A percentile compares a stretch with the other conserved stretches of the same genome.
phyloP scores from a whole-genome alignment of 1,284 basidiomycete species.

The Agroathelia rolfsii region DNA sequence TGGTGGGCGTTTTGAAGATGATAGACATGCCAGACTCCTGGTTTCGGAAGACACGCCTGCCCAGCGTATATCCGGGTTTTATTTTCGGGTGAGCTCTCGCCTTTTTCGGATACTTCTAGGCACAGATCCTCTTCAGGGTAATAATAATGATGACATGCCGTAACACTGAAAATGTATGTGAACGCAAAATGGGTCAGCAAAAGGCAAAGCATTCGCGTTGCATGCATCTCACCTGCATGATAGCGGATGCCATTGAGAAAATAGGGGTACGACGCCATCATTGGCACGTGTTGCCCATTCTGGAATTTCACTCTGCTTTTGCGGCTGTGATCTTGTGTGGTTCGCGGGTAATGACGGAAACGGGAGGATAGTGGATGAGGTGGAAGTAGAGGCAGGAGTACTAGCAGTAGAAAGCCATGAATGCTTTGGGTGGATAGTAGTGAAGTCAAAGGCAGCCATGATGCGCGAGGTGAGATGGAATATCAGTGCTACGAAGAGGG shows the following conservation, averaged over 20 bases:
- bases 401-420: too few relatives aligned
- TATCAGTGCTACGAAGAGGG: constrained; percentile 11
- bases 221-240: constrained; percentile 35
- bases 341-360: constrained; percentile 1
- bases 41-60: constrained; percentile 12
- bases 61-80: constrained; percentile 4
- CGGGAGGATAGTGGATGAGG: too few relatives aligned
- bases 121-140: too few relatives aligned
- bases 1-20: constrained; percentile 27
- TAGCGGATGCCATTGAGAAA: constrained; percentile 44
- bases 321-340: neutral
- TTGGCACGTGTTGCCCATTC: constrained; percentile 25
- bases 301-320: constrained; percentile 1
- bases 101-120: constrained; percentile 14
- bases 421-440: constrained; percentile 24
- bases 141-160: constrained; percentile 1
- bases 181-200: too few relatives aligned
- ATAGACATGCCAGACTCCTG: constrained; percentile 36
- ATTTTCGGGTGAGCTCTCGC: neutral
- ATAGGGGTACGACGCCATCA: constrained; percentile 41
- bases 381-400: constrained; percentile 14
- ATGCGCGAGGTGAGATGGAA: constrained; percentile 18
- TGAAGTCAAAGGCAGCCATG: constrained; percentile 29
- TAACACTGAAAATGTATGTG: constrained; percentile 5
- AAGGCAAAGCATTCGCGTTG: too few relatives aligned